Base-by-base conservation (phyloP, 139 green algal species). In the Coelastrella sp. region DNA sequence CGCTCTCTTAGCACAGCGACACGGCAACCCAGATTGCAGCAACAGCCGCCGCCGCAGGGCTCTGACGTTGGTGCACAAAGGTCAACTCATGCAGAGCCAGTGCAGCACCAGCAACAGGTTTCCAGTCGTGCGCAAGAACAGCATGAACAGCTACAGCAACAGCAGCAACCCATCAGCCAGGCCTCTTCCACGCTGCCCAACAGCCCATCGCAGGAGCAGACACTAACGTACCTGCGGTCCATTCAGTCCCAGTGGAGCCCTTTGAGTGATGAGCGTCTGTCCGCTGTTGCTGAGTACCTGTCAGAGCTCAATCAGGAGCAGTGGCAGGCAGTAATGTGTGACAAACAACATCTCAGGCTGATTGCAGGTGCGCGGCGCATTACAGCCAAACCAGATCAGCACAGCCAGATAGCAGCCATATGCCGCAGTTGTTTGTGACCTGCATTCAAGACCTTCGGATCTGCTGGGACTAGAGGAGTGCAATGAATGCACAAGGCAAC, bases 311-410 rank as follows among this genome's bases (percentile, higher is more conserved):
- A 60, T 57, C 7, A 59, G 0, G 86, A 90, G 77, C 86, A 90
- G 78, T 73, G 76, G 54, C 14, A 68, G 4, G 87, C 87, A 17
- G 87, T 73, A 11, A 32, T 17, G 13, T 59, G 56, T 54, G 4
- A 4, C 7, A 78, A 65, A 66, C 87, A 87, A 23, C 87, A 87
- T 17, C 20, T 87, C 4, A 80, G 77, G 19, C 77, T 91, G 4
- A 87, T 91, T 57, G 87, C 87, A 87, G 87, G 87, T 91, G 86
- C 19, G 20, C 19, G 7, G 7, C 10, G 22, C 14, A 14, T 6
- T 80, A 5, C 14, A 58, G 5, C 19, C 74, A 13, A 19, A 47
- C 32, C 32, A 47, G 32, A 47, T 47, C 32, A 47, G 32, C 32
- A 47, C 32, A 47, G 32, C 32, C 32, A 47, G 32, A 47, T 47